Evolutionary conservation across 176 grass and related monocot species (phyloP).

Genomic region (Miscanthus lutarioriparius): DNA sequence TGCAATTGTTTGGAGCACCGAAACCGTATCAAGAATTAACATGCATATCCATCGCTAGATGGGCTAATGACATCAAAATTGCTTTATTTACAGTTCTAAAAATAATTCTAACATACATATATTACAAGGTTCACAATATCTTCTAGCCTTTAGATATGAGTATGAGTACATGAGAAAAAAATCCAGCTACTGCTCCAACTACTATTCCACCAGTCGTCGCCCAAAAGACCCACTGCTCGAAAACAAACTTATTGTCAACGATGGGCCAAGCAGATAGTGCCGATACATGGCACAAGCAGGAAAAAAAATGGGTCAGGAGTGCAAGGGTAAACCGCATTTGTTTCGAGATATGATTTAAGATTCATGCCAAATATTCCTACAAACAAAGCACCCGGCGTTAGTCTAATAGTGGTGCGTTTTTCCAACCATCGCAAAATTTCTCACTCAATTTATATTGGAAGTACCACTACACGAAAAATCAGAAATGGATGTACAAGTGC

Average conservation of each 20-base stretch:
- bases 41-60: neutral
- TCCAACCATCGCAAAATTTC: too few species aligned
- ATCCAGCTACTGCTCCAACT: conserved; percentile 75
- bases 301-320: conserved; percentile 10
- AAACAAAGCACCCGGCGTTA: neutral
- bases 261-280: too few species aligned
- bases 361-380: conserved; percentile 99
- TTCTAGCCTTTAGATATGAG: conserved; percentile 79
- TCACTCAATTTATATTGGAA: too few species aligned
- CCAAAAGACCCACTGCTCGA: conserved; percentile 88
- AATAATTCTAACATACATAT: neutral
- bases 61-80: conserved; percentile 33
- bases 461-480: neutral
- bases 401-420: neutral
- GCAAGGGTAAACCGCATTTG: conserved; percentile 58
- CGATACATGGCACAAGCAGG: conserved; percentile 11
- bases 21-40: neutral
- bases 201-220: conserved; percentile 83
- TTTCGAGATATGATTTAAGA: conserved; percentile 83
- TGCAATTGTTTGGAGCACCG: neutral
- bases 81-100: conserved; percentile 45
- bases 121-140: conserved; percentile 61
- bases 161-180: conserved; percentile 81
- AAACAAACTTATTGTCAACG: conserved; percentile 44
- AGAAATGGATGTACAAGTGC: neutral